Percentiles rank a stretch among this genome's conserved stretches.
Conservation (phyloP, 345 rosid species). For the Nephelium lappaceum region DNA sequence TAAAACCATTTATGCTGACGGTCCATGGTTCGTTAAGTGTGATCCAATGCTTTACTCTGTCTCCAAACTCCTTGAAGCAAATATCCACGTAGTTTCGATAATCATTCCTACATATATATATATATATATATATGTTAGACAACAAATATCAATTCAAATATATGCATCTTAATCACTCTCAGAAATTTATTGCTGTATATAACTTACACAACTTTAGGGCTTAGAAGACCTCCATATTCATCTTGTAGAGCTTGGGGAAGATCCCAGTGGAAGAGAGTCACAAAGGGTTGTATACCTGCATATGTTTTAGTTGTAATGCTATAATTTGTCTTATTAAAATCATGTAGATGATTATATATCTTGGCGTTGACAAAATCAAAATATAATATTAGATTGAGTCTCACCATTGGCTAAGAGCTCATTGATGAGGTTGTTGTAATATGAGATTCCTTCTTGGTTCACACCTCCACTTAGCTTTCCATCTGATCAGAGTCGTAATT, state of each 20-base stretch:
- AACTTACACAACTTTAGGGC: slow-evolving; percentile 29
- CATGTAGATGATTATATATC: no score
- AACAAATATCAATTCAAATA: no score
- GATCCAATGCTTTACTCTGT: slow-evolving; percentile 63
- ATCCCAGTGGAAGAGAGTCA: slow-evolving; percentile 44
- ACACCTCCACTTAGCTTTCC: neutral
- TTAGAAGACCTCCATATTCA: slow-evolving; percentile 34
- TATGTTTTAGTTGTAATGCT: neutral
- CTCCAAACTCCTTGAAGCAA: slow-evolving; percentile 51
- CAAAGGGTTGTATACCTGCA: slow-evolving; percentile 35
- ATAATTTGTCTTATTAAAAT: no score
- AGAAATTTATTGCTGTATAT: no score
- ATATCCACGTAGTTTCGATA: slow-evolving; percentile 40
- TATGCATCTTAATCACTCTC: no score
- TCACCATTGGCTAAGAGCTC: slow-evolving; percentile 44
- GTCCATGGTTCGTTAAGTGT: slow-evolving; percentile 53
- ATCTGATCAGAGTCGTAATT: no score
- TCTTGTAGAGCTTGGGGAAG: slow-evolving; percentile 39
- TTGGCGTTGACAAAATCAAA: no score
- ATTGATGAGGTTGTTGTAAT: slow-evolving; percentile 22
- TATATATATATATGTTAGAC: no score
- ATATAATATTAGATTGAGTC: no score
- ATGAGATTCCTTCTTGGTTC: neutral
- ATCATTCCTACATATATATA: slow-evolving; percentile 32
- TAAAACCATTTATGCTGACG: slow-evolving; percentile 17